Evolutionary conservation across 1,284 basidiomycete species (phyloP), one percentile per base, ranked within the genome.

Genomic region (Coniferiporia sulphurascens): DNA sequence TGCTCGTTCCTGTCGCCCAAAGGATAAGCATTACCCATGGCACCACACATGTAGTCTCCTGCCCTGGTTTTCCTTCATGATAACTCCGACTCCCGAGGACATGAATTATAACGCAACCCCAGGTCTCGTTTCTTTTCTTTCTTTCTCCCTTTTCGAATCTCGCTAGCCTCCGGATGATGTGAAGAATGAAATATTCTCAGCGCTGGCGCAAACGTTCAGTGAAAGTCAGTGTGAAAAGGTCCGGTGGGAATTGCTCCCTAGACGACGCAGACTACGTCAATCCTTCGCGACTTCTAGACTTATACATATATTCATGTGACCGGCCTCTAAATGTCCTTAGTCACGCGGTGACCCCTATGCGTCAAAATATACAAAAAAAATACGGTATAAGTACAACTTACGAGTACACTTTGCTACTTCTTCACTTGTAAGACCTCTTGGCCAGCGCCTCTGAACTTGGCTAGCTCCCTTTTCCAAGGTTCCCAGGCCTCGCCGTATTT

Each of bases 401-500:
- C 15, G 4, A 38, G 32, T 38, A 19, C 17, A 8, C 34, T n/a
- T 34, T 52, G 38, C 41, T 51, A 49, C 34, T 57, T 51, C 48
- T 48, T 51, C 35, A 21, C 19, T 21, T 21, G 32, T 36, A 36
- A 46, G 21, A 91, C 75, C 64, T 91, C 91, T 71, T 86, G 79
- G 7, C 90, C 91, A 56, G 83, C 82, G 58, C 89, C 87, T 68
- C 85, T 89, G 70, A 92, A 94, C 73, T 87, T 89, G 65, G 82
- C 82, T 53, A 94, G 73, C 73, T 95, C 93, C 55, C 80, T 82
- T 68, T 78, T 80, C 92, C 93, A 98, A 3, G 91, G 92, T 66
- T 87, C 87, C 84, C 89, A 94, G 1, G 77, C 78, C 21, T 83
- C 69, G 0, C 93, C 93, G 66, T 97, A 97, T 73, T 95, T 96